Base-by-base conservation (phyloP, 176 grass and related monocot species). In the Zoysia pacifica region DNA sequence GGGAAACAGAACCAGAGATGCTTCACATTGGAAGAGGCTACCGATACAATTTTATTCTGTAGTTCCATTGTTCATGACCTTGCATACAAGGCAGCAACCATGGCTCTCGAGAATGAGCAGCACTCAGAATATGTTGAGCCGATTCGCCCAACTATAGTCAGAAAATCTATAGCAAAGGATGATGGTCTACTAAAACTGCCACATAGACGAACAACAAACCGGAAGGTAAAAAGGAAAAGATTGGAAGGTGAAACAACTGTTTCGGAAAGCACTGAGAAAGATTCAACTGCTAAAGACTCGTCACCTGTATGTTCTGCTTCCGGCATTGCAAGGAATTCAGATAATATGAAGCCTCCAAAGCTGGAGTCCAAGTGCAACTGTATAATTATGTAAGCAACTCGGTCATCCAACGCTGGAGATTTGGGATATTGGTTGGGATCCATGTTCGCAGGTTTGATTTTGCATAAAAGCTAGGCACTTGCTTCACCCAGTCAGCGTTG, bases 291-390 rank as follows among this genome's bases (percentile, higher is more conserved):
- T 2, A 80, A 88, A 62, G 79, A 79, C 82, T 54, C 75, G 16
- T 84, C 84, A 39, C 86, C 81, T 71, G 76, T 76, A 36, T 61
- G 54, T 78, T 83, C 88, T 64, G 47, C 74, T 86, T 74, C 78
- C 0, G 89, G 82, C 70, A 64, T 86, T 74, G n/a, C 82, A 64
- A 87, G 85, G 44, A 87, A 82, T 76, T 82, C 80, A 1, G 89
- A 93, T 70, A 87, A 54, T 52, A 69, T 79, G 75, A 97, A 94
- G 73, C 89, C 82, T 58, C 91, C 91, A 45, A 97, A 94, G 53
- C 39, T 97, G 85, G 94, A 97, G 88, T 89, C 94, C 41, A 97
- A 94, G 78, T 97, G 94, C 88, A 97, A 94, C 67, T 97, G 94
- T 87, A 86, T 82, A 87, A 90, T 97, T 69, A 97, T 97, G 94